These are phyloP conservation scores for Fusarium odoratissimum DNA, from an alignment of 2,329 filamentous ascomycete genomes.

Conservation along the genomic window DNA sequence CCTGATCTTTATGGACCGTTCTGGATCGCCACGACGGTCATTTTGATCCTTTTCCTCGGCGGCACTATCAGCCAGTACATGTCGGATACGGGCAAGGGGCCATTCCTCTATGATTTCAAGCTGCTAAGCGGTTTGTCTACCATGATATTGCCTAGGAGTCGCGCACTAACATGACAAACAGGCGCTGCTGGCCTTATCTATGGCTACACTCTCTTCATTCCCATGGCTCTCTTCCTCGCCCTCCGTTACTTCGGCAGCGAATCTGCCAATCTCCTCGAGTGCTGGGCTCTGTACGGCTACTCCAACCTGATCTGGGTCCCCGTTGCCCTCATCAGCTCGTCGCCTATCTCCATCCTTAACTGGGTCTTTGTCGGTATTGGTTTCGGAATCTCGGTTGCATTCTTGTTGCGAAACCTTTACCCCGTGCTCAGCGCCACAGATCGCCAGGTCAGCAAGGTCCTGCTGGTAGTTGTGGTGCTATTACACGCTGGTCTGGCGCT, in stretches of 20 bases:
- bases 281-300: constrained; percentile 96
- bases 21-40: constrained; percentile 98
- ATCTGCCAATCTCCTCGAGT: constrained; percentile 92
- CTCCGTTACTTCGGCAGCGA: constrained; percentile 97
- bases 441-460: constrained; percentile 86
- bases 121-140: constrained; percentile 77
- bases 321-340: constrained; percentile 92
- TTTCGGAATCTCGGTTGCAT: constrained; percentile 83
- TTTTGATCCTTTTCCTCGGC: constrained; percentile 93
- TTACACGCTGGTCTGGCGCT: constrained; percentile 91
- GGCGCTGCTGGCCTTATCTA: constrained; percentile 92
- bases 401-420: constrained; percentile 87
- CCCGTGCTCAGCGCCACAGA: constrained; percentile 94
- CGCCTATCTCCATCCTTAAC: constrained; percentile 85
- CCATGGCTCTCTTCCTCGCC: constrained; percentile 85
- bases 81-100: constrained; percentile 71
- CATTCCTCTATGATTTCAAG: constrained; percentile 92
- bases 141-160: not conserved
- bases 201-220: constrained; percentile 91
- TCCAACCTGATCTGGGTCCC: constrained; percentile 97
- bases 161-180: constrained; percentile 46
- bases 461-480: constrained; percentile 84
- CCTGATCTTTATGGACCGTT: constrained; percentile 96
- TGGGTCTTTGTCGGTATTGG: constrained; percentile 92
- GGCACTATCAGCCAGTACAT: constrained; percentile 96